Evolutionary conservation across 768 basidiomycete species (phyloP).

Genomic region (Lactarius sanguifluus): DNA sequence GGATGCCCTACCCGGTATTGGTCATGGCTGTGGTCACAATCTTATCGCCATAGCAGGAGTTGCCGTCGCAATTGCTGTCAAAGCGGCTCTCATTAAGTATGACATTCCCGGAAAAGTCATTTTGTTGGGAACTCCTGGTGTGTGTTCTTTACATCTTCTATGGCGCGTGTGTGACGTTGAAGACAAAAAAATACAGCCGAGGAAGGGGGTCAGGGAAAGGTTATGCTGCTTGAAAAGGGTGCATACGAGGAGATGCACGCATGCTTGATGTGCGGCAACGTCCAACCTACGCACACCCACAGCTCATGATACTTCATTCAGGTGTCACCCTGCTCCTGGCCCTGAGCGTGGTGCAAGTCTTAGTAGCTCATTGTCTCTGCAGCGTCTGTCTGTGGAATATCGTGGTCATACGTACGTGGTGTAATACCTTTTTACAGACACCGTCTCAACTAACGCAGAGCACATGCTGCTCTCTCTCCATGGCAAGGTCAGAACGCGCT

Average conservation of each 20-base stretch:
- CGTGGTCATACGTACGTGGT: constrained; percentile 64
- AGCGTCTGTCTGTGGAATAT: constrained; percentile 62
- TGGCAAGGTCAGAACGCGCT: constrained; percentile 85
- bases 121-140: constrained; percentile 78
- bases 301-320: constrained; percentile 32
- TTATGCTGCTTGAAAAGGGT: constrained; percentile 63
- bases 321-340: constrained; percentile 84
- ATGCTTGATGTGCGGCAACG: constrained; percentile 61
- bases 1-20: constrained; percentile 42
- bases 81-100: constrained; percentile 57
- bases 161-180: background rate
- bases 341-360: constrained; percentile 67
- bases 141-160: constrained; percentile 9
- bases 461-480: constrained; percentile 75
- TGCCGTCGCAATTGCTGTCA: constrained; percentile 68
- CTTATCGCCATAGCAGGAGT: constrained; percentile 77
- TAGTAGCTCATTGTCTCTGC: constrained; percentile 61
- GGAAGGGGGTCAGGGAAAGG: constrained; percentile 76
- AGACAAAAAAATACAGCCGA: constrained; percentile 54
- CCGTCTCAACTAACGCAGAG: constrained; percentile 41
- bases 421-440: background rate
- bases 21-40: constrained; percentile 83
- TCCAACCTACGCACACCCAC: background rate
- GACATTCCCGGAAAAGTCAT: constrained; percentile 67
- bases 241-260: constrained; percentile 76